Evolutionary conservation across 2,329 filamentous ascomycete genomes (phyloP), one percentile per base, ranked within the genome.

Genomic region (Xylariales sp.): DNA sequence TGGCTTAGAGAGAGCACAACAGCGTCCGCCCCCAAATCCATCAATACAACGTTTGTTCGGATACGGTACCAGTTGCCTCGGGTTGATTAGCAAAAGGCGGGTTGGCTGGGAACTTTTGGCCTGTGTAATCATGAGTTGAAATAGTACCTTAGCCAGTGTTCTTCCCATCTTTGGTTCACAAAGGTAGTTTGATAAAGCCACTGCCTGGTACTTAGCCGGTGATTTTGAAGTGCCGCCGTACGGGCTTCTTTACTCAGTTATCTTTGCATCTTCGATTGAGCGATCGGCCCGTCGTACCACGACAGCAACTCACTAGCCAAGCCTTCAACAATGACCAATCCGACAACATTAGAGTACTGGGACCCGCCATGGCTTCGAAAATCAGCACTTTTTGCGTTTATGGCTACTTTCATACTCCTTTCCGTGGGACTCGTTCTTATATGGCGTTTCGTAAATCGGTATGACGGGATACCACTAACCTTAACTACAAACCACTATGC

Each of bases 361-460:
- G 23, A 16, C 16, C 55, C 55, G 18, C 41, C n/a, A 48, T 48
- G 55, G 41, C 55, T 58, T 58, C 55, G 55, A 48, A 58, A 58
- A 23, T 14, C 43, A 36, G 55, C 36, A 34, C 28, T 58, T 6
- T 58, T 58, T 58, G 10, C 30, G 5, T 58, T 58, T 43, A 32
- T 4, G 3, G 30, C 41, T 23, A 16, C 32, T 48, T 48, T 58
- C 7, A 48, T 48, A 7, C 5, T 48, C 30, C 16, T 58, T 48
- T 18, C n/a, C 3, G 41, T 14, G 9, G 55, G 55, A 8, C 55
- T 48, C 10, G 16, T 57, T 34, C 41, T 57, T 5, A 57, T 57
- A 28, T 48, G 55, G 55, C 48, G 23, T 48, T 32, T 34, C 12
- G 30, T 48, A 10, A 48, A 48, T 23, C 56, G 32, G 16, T 59